Conservation (phyloP, 148 eudicot genomes). For the Drosera capensis region DNA sequence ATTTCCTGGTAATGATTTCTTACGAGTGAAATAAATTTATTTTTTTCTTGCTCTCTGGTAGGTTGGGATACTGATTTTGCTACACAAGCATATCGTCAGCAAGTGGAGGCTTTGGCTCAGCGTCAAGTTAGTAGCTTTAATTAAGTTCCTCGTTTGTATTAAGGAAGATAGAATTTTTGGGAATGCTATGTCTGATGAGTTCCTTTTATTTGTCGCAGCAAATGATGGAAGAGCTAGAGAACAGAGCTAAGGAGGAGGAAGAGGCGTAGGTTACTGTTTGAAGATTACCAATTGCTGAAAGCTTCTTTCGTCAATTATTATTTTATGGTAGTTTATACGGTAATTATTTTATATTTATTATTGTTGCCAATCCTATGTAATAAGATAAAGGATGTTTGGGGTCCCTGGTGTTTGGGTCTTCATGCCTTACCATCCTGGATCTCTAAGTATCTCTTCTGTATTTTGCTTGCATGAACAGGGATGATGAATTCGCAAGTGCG, state of each 20-base stretch:
- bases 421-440: too few relatives aligned
- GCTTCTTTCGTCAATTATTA: too few relatives aligned
- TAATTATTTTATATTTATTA: too few relatives aligned
- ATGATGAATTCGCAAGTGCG: constrained; percentile 21
- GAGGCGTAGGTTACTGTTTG: too few relatives aligned
- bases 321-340: too few relatives aligned
- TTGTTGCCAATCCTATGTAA: too few relatives aligned
- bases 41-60: constrained; percentile 13
- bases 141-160: too few relatives aligned
- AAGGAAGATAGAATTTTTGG: background rate
- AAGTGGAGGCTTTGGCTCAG: constrained; percentile 85
- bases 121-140: constrained; percentile 52
- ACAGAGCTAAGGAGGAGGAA: constrained; percentile 74
- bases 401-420: too few relatives aligned
- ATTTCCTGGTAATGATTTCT: too few relatives aligned
- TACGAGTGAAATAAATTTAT: too few relatives aligned
- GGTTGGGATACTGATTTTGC: constrained; percentile 98
- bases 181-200: background rate
- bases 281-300: too few relatives aligned
- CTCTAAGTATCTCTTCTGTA: background rate
- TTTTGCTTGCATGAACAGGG: constrained; percentile 21
- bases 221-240: constrained; percentile 84
- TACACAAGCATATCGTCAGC: constrained; percentile 80
- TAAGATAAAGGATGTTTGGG: too few relatives aligned
- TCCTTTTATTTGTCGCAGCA: constrained; percentile 14